Percentiles rank a stretch among this genome's conserved stretches.
These are phyloP conservation scores for Alternaria conjuncta DNA, from an alignment of 2,329 filamentous ascomycete genomes.

Conservation along the genomic window DNA sequence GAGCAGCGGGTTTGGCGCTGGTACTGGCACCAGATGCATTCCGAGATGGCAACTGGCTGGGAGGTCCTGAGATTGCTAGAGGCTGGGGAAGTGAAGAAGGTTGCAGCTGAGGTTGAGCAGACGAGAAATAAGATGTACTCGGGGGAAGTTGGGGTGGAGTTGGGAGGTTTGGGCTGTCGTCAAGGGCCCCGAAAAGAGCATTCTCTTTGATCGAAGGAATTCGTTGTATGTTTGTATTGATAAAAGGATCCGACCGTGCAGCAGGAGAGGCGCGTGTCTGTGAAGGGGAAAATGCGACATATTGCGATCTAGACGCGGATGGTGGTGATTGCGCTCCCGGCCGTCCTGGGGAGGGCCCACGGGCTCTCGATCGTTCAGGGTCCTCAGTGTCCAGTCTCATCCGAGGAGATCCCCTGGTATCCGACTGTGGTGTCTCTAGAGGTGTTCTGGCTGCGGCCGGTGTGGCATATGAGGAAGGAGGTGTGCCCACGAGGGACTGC, in stretches of 20 bases:
- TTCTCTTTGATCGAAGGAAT: slow-evolving; percentile 22
- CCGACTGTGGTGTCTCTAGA: slow-evolving; percentile 20
- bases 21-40: slow-evolving; percentile 25
- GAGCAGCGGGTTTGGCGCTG: slow-evolving; percentile 10
- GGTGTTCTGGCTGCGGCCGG: slow-evolving; percentile 29
- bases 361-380: slow-evolving; percentile 39
- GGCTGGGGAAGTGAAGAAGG: slow-evolving; percentile 18
- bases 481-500: slow-evolving; percentile 30
- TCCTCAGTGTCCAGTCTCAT: slow-evolving; percentile 31
- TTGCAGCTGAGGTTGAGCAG: slow-evolving; percentile 12
- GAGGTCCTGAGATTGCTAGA: slow-evolving; percentile 9
- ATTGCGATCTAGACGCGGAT: slow-evolving; percentile 36
- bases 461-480: slow-evolving; percentile 28
- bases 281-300: slow-evolving; percentile 35
- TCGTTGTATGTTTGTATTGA: slow-evolving; percentile 25
- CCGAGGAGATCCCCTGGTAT: slow-evolving; percentile 21
- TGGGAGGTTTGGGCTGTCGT: slow-evolving; percentile 27
- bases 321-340: slow-evolving; percentile 1
- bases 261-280: slow-evolving; percentile 28
- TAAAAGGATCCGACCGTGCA: slow-evolving; percentile 26
- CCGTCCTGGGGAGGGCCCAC: slow-evolving; percentile 37
- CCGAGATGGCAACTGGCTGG: slow-evolving; percentile 20
- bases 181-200: slow-evolving; percentile 20
- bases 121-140: slow-evolving; percentile 14
- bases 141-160: slow-evolving; percentile 34